phyloP scores from a whole-genome alignment of 805 yeast species.

The Alloascoidea africana region DNA sequence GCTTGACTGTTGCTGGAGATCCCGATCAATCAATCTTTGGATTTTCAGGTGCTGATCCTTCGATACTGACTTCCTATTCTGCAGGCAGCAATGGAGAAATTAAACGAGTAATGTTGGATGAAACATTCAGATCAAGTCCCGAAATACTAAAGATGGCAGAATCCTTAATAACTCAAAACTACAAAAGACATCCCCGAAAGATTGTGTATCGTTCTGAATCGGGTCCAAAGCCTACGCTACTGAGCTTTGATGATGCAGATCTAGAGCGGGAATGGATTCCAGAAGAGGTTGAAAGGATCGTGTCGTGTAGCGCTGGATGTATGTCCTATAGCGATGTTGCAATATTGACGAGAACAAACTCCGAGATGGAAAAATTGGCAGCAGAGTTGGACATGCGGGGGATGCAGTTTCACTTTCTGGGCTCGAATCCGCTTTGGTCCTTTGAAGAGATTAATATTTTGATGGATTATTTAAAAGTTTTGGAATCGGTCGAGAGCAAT shows the following conservation, averaged over 20 bases:
- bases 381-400: constrained; percentile 35
- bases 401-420: constrained; percentile 52
- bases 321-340: constrained; percentile 50
- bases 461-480: constrained; percentile 48
- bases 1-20: constrained; percentile 84
- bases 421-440: constrained; percentile 74
- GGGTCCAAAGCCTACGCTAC: neutral
- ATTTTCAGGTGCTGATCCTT: constrained; percentile 64
- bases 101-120: constrained; percentile 29
- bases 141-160: constrained; percentile 54
- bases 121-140: constrained; percentile 72
- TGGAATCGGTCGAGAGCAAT: constrained; percentile 42
- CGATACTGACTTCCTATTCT: constrained; percentile 32
- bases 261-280: neutral
- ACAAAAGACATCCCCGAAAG: constrained; percentile 2
- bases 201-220: constrained; percentile 6
- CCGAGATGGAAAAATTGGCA: constrained; percentile 49
- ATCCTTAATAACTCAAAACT: constrained; percentile 45
- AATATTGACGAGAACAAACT: constrained; percentile 51
- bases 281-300: constrained; percentile 7
- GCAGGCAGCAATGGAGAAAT: constrained; percentile 18
- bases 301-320: constrained; percentile 35
- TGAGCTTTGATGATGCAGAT: neutral
- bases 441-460: constrained; percentile 48
- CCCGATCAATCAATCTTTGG: constrained; percentile 93